phyloP scores from a whole-genome alignment of 495 filamentous ascomycete genomes.

The Cudoniella acicularis region DNA sequence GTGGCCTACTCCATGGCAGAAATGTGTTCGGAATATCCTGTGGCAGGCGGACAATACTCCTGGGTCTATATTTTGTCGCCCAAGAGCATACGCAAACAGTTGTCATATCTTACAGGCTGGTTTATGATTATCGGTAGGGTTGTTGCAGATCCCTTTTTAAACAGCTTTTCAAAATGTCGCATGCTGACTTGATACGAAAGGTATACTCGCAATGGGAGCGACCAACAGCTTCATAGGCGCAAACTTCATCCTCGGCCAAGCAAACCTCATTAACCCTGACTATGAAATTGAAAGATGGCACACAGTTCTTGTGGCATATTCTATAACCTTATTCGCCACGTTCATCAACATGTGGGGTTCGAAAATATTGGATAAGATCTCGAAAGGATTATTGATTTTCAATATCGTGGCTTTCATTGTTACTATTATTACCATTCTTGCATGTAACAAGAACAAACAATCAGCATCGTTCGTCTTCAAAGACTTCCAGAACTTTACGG shows the following conservation, averaged over 20 bases:
- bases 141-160: neutral
- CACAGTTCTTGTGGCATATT: conserved; percentile 49
- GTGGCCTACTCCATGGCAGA: conserved; percentile 58
- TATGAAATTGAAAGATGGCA: conserved; percentile 57
- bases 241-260: conserved; percentile 53
- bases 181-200: conserved; percentile 19
- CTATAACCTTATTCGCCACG: conserved; percentile 38
- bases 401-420: conserved; percentile 52
- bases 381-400: conserved; percentile 49
- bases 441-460: conserved; percentile 53
- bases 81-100: conserved; percentile 40
- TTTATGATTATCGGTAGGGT: conserved; percentile 47
- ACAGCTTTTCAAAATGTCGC: too few species aligned
- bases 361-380: conserved; percentile 48
- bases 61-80: conserved; percentile 52
- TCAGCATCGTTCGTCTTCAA: conserved; percentile 52
- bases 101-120: conserved; percentile 51
- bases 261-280: conserved; percentile 48
- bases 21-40: conserved; percentile 49
- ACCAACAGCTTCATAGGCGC: conserved; percentile 54
- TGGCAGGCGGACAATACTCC: conserved; percentile 43
- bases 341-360: conserved; percentile 48
- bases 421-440: conserved; percentile 47
- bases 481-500: conserved; percentile 55
- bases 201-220: conserved; percentile 54